These are phyloP conservation scores for Cyclospora cayetanensis DNA, from an alignment of 169 alveolate species.

Conservation along the genomic window DNA sequence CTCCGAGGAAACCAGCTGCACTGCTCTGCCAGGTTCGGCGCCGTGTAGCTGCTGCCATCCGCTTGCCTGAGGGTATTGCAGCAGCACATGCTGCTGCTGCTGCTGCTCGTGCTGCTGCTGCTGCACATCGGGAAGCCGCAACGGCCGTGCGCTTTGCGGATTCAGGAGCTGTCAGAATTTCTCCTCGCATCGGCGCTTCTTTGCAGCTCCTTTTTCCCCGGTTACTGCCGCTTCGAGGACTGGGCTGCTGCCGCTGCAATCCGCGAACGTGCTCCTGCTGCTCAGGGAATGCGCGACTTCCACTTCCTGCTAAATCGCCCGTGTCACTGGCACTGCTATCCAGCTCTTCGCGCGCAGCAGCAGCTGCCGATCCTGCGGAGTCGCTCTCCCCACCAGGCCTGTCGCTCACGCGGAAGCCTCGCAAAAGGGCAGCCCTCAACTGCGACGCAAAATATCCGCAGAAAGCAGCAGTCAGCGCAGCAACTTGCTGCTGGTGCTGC, in stretches of 20 bases:
- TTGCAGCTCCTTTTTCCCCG: neutral
- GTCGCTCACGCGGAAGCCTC: conserved; percentile 25
- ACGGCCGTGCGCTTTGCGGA: neutral
- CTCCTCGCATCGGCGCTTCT: neutral
- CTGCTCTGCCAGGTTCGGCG: too few relatives aligned
- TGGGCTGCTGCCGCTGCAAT: conserved; percentile 12
- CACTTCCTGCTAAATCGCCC: neutral
- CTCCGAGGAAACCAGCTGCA: too few relatives aligned
- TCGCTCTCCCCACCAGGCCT: neutral
- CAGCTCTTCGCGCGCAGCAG: neutral
- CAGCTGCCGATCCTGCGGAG: neutral
- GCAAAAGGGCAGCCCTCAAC: conserved; percentile 1
- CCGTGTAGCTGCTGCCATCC: too few relatives aligned
- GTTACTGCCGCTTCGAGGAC: conserved; percentile 56
- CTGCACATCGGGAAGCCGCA: too few relatives aligned
- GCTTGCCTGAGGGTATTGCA: too few relatives aligned
- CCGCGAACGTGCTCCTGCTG: neutral
- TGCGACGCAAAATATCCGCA: conserved; percentile 57
- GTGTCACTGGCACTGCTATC: neutral
- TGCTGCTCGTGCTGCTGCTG: neutral
- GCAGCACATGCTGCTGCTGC: too few relatives aligned
- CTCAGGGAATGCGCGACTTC: neutral
- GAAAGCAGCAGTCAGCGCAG: conserved; percentile 58
- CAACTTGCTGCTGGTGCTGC: conserved; percentile 50
- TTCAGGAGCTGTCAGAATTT: neutral